phyloP scores from a whole-genome alignment of 2,329 filamentous ascomycete genomes.

The Macroventuria anomochaeta region DNA sequence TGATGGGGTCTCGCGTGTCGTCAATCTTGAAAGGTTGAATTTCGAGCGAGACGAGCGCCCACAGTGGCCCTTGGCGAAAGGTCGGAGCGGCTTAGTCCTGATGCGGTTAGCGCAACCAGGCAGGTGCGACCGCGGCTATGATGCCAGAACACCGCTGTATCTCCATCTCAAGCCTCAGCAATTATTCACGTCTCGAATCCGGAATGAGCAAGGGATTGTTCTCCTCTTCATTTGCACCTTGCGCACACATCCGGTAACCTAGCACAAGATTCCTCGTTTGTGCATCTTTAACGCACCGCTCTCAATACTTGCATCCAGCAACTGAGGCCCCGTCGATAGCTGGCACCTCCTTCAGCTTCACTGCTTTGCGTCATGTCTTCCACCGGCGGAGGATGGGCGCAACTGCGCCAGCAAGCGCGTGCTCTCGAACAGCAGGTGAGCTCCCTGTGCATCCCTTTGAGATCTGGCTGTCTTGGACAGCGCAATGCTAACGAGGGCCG shows the following conservation, averaged over 20 bases:
- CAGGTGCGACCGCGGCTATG: conserved; percentile 24
- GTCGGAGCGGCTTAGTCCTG: background rate
- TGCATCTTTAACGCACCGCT: no score
- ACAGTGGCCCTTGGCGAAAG: conserved; percentile 26
- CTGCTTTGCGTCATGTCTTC: conserved; percentile 43
- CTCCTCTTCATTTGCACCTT: no score
- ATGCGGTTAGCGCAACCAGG: conserved; percentile 7
- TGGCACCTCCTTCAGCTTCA: background rate
- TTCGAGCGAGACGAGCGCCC: conserved; percentile 32
- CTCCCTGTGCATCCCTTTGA: conserved; percentile 3
- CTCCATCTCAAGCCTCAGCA: background rate
- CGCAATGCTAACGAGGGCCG: conserved; percentile 32
- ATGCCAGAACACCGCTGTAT: conserved; percentile 23
- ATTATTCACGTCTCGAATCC: background rate
- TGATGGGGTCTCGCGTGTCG: conserved; percentile 49
- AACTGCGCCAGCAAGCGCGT: conserved; percentile 90
- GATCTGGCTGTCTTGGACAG: conserved; percentile 12
- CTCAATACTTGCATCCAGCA: background rate
- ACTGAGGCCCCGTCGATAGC: background rate
- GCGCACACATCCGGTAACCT: no score
- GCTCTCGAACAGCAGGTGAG: conserved; percentile 86
- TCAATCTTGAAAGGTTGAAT: conserved; percentile 35
- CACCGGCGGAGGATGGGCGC: conserved; percentile 73
- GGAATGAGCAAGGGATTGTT: no score
- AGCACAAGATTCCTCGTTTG: no score